These are phyloP conservation scores for Dactylis glomerata DNA, from an alignment of 176 grass and related monocot genomes.

Conservation along the genomic window DNA sequence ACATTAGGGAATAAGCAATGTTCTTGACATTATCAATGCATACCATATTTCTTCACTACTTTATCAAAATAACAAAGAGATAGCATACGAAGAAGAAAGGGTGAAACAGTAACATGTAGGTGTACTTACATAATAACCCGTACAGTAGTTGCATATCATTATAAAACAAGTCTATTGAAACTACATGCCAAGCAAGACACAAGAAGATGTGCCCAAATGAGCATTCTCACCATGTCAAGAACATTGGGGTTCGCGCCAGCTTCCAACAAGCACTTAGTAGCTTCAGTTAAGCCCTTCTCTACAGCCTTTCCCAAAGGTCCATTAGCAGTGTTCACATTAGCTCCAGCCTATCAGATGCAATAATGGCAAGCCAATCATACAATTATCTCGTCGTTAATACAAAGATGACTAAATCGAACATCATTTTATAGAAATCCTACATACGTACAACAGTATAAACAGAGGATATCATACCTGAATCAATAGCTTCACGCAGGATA, in stretches of 20 bases:
- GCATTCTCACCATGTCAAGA: background rate
- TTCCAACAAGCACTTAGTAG: slow-evolving; percentile 6
- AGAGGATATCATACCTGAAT: slow-evolving; percentile 19
- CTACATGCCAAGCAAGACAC: background rate
- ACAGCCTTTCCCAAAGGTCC: background rate
- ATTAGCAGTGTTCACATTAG: background rate
- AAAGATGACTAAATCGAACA: background rate
- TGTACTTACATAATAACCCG: background rate
- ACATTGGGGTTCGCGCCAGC: slow-evolving; percentile 16
- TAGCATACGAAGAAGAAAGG: background rate
- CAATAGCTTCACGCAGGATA: slow-evolving; percentile 33
- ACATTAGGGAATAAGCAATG: background rate
- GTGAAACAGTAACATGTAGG: background rate
- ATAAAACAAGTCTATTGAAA: background rate
- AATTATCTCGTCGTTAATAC: background rate
- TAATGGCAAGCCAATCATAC: background rate
- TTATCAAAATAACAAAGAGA: background rate
- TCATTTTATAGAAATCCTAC: background rate
- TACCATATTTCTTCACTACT: background rate
- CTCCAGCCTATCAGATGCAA: background rate
- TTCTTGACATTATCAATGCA: background rate
- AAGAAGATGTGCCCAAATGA: background rate
- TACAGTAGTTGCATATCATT: background rate
- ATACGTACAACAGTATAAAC: background rate
- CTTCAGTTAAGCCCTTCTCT: slow-evolving; percentile 7